Conservation (phyloP, 305 asterid species). For the Fraxinus xanthoxyloides region DNA sequence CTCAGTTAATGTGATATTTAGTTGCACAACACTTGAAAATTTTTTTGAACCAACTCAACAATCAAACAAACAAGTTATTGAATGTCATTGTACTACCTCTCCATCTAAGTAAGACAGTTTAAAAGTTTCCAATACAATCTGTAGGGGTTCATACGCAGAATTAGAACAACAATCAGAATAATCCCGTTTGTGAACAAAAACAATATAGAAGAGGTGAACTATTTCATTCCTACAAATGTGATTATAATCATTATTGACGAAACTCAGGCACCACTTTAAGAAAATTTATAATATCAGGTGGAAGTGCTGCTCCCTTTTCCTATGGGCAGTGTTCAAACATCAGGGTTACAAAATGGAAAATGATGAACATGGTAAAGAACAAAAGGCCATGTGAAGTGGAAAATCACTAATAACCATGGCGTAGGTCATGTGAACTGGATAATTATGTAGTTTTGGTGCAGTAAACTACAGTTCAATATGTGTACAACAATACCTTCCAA, state of each 20-base stretch:
- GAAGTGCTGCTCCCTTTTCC: constrained; percentile 80
- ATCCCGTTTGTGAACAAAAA: not conserved
- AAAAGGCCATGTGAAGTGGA: no score
- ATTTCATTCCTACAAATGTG: not conserved
- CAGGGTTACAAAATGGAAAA: not conserved
- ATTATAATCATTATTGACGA: constrained; percentile 30
- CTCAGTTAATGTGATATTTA: not conserved
- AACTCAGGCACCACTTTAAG: constrained; percentile 65
- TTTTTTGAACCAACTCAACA: not conserved
- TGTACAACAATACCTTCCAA: no score
- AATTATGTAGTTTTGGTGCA: no score
- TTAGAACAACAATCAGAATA: not conserved
- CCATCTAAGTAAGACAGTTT: not conserved
- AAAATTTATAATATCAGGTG: constrained; percentile 66
- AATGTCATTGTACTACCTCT: not conserved
- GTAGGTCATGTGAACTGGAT: no score
- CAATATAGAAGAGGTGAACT: not conserved
- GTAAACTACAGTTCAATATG: no score
- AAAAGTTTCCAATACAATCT: not conserved
- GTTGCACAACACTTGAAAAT: not conserved
- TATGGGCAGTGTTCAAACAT: constrained; percentile 25
- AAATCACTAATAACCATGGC: no score
- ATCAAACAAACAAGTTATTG: no score
- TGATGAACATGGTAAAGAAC: no score
- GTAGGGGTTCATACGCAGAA: not conserved